Evolutionary conservation across 2,329 filamentous ascomycete genomes (phyloP).

Genomic region (Fusarium siculi): DNA sequence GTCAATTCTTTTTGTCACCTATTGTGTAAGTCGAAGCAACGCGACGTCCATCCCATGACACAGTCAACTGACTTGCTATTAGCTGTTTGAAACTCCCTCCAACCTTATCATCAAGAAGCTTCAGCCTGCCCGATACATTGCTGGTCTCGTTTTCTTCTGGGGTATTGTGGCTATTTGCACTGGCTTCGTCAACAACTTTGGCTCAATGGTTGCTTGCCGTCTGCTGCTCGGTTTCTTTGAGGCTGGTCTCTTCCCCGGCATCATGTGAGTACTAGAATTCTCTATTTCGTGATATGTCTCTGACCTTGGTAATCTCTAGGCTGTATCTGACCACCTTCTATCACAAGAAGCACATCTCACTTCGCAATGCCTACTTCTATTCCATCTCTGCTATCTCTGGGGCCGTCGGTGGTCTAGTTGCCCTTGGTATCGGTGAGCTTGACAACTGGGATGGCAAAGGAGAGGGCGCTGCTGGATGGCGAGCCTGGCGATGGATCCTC

Average conservation of each 20-base stretch:
- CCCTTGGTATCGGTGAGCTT: conserved; percentile 64
- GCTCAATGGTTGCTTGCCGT: conserved; percentile 57
- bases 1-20: conserved; percentile 53
- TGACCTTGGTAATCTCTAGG: not conserved
- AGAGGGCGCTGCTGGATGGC: conserved; percentile 65
- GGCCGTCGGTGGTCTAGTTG: conserved; percentile 72
- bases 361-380: conserved; percentile 72
- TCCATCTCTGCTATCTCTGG: conserved; percentile 69
- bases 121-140: conserved; percentile 59
- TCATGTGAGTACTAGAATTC: conserved; percentile 43
- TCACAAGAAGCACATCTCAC: conserved; percentile 67
- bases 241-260: conserved; percentile 62
- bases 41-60: rapidly evolving
- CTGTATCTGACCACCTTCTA: conserved; percentile 72
- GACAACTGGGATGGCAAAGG: conserved; percentile 37
- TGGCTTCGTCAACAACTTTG: conserved; percentile 58
- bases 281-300: no score
- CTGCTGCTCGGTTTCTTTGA: conserved; percentile 52
- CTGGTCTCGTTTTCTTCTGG: conserved; percentile 57
- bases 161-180: conserved; percentile 56
- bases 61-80: not conserved
- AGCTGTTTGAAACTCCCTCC: conserved; percentile 55
- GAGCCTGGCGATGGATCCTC: conserved; percentile 76
- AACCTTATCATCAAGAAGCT: conserved; percentile 53
- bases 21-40: conserved; percentile 51